Evolutionary conservation across 2,329 filamentous ascomycete genomes (phyloP).

Genomic region (Botrytis aclada): DNA sequence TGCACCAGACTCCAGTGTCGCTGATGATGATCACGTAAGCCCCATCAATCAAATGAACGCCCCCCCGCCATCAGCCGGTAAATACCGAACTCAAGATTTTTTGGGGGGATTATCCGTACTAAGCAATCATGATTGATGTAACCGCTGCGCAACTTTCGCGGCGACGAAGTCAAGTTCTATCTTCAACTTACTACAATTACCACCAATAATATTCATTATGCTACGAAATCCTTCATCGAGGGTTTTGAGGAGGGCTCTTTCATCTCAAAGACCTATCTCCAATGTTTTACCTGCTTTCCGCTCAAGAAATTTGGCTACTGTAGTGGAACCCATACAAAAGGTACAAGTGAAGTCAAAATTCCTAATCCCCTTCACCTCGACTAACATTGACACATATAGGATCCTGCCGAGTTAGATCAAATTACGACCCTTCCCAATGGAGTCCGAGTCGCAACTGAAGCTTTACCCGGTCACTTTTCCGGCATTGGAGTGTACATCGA

Average conservation of each 20-base stretch:
- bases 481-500: constrained; percentile 96
- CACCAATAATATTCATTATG: constrained; percentile 28
- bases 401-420: constrained; percentile 81
- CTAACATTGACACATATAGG: constrained; percentile 47
- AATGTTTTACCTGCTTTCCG: constrained; percentile 30
- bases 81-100: constrained; percentile 9
- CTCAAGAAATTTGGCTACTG: constrained; percentile 36
- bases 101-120: background rate
- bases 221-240: constrained; percentile 34
- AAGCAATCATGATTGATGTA: background rate
- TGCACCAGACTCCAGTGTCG: no score
- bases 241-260: constrained; percentile 27
- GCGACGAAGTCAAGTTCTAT: background rate
- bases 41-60: background rate
- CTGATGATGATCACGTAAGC: background rate
- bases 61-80: background rate
- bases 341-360: constrained; percentile 21
- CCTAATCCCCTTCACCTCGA: background rate
- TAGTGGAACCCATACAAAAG: constrained; percentile 38
- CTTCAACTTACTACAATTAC: background rate
- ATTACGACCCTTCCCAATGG: constrained; percentile 91
- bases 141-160: background rate
- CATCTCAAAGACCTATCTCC: constrained; percentile 22
- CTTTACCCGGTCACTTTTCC: constrained; percentile 88
- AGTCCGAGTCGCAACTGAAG: constrained; percentile 89